Evolutionary conservation across 495 filamentous ascomycete genomes (phyloP).

Genomic region (Penicillium bialowiezense): DNA sequence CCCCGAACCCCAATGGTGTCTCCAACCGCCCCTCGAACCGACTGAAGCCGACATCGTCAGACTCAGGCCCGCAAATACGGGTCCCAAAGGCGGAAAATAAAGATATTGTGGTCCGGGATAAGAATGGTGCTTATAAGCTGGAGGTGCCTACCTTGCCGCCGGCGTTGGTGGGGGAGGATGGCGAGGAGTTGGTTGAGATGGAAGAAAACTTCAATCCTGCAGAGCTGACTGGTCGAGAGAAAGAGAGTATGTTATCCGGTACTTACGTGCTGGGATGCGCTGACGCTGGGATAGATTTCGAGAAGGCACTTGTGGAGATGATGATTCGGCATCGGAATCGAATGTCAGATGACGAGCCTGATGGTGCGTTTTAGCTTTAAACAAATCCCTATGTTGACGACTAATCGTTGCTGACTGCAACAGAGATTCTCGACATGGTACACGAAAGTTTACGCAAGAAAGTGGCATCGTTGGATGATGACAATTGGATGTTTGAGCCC

Average conservation of each 20-base stretch:
- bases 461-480: conserved; percentile 70
- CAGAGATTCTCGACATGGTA: conserved; percentile 71
- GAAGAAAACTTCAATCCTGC: conserved; percentile 22
- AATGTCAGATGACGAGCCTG: conserved; percentile 59
- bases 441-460: conserved; percentile 69
- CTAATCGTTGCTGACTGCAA: not conserved
- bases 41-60: conserved; percentile 37
- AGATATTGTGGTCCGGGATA: conserved; percentile 74
- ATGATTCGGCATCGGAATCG: conserved; percentile 61
- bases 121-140: conserved; percentile 72
- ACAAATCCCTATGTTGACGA: not conserved
- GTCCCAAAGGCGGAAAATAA: conserved; percentile 44
- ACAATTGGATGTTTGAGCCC: conserved; percentile 89
- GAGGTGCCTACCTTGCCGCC: conserved; percentile 58
- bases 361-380: conserved; percentile 54
- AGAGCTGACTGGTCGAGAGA: conserved; percentile 38
- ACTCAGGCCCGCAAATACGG: conserved; percentile 31
- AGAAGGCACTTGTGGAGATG: conserved; percentile 47
- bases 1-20: conserved; percentile 12
- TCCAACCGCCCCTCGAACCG: conserved; percentile 31
- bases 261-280: not conserved
- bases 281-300: conserved; percentile 35
- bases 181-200: conserved; percentile 48
- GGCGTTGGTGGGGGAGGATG: conserved; percentile 50
- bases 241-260: conserved; percentile 41